phyloP scores from a whole-genome alignment of 2,329 filamentous ascomycete genomes.

The Arthrobotrys sphaeroides region DNA sequence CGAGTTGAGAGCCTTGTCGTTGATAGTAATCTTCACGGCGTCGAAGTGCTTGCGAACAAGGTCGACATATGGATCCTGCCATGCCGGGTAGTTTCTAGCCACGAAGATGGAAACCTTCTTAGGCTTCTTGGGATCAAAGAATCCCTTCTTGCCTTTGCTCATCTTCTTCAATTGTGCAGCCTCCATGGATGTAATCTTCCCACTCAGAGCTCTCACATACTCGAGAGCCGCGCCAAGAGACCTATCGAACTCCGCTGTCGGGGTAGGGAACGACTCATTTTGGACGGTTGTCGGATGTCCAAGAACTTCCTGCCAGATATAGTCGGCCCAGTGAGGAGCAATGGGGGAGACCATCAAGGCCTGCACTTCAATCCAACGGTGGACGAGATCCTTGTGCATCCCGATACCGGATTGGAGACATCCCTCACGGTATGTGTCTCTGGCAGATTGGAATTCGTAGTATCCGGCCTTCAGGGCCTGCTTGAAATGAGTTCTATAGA shows the following conservation, averaged over 20 bases:
- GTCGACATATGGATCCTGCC: constrained; percentile 91
- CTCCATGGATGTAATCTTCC: constrained; percentile 86
- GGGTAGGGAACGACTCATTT: constrained; percentile 77
- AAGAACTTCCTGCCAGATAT: constrained; percentile 92
- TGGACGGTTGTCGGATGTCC: constrained; percentile 79
- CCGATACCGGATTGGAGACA: constrained; percentile 78
- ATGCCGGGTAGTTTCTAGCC: constrained; percentile 80
- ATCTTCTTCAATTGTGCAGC: constrained; percentile 84
- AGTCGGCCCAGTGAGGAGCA: constrained; percentile 92
- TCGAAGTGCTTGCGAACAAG: constrained; percentile 78
- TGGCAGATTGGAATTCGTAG: constrained; percentile 88
- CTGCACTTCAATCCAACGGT: constrained; percentile 86
- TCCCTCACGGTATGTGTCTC: constrained; percentile 89
- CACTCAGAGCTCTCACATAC: constrained; percentile 79
- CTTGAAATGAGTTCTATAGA: constrained; percentile 76
- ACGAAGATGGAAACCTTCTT: constrained; percentile 91
- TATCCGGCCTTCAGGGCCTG: constrained; percentile 84
- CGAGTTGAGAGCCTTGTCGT: constrained; percentile 83
- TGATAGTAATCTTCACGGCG: constrained; percentile 69
- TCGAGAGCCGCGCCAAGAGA: constrained; percentile 79
- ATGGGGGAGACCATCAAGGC: constrained; percentile 82
- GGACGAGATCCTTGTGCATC: constrained; percentile 84
- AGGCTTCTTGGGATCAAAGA: constrained; percentile 88
- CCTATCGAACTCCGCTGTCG: constrained; percentile 70
- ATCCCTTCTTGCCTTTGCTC: constrained; percentile 85